Evolutionary conservation across 176 grass and related monocot genomes (phyloP), one percentile per base, ranked within the genome.

Genomic region (Bothriochloa decipiens): DNA sequence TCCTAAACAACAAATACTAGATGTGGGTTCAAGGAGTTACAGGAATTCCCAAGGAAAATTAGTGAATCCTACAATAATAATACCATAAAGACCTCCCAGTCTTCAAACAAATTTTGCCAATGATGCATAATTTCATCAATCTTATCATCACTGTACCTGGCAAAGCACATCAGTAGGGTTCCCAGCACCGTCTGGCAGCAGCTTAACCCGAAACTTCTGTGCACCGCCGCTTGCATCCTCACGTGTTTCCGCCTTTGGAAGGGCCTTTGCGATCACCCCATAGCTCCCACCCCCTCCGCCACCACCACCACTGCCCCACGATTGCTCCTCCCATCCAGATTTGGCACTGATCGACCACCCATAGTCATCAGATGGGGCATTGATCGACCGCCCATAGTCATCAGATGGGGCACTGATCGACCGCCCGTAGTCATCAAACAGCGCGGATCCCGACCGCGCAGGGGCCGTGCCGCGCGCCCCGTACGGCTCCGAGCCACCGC

Each of bases 361-460:
- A 36, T 98, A 98, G 77, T 98, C 96, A 87, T 98, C 96, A 37
- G 87, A 89, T 1, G 91, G 75, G 64, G 79, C 43, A 65, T 89
- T 82, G 80, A 96, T 94, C 2, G 96, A 94, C 46, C 96, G 85
- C 40, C 96, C 96, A 40, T 99, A 99, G 78, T 99, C 96, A 88
- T 99, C 89, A 0, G 87, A 90, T 3, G 96, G 78, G 65, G 79
- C 45, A 65, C 91, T 85, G 80, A 99, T 94, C 1, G 96, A 99
- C 47, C 96, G 85, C 40, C 96, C 96, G 35, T 99, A 99, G 79
- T 99, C 96, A 88, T 99, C 96, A 41, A 99, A 99, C 50, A 99
- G 68, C 22, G 94, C 83, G 0, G 91, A 80, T 70, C 89, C 88
- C 10, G 93, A 95, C 15, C 86, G 94, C 36, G 91, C 87, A 29